Conservation (phyloP, 768 basidiomycete species). For the Pleurotus pulmonarius region DNA sequence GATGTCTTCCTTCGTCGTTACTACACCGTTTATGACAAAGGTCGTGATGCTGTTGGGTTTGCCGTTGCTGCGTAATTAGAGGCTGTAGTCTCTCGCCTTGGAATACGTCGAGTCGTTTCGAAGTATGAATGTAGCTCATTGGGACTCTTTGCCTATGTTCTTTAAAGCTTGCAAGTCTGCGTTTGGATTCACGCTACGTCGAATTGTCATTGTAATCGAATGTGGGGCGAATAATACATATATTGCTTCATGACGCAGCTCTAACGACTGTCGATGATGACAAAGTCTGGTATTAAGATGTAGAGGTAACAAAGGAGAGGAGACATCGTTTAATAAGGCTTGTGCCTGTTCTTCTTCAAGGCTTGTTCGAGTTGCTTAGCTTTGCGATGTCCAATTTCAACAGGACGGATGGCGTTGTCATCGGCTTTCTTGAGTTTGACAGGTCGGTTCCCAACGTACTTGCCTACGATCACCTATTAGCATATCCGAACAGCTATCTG, state of each 20-base stretch:
- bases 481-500: no score
- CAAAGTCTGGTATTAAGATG: no score
- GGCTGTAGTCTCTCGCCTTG: background rate
- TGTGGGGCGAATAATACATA: no score
- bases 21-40: conserved; percentile 87
- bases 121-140: no score
- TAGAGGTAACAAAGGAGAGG: no score
- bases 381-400: conserved; percentile 91
- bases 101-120: no score
- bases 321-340: conserved; percentile 59
- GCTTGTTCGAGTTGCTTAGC: conserved; percentile 88
- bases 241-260: no score
- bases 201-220: no score
- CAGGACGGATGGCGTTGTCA: conserved; percentile 78
- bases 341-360: conserved; percentile 85
- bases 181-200: no score
- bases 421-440: conserved; percentile 95
- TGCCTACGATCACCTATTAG: conserved; percentile 42
- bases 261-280: no score
- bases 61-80: conserved; percentile 39
- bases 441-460: conserved; percentile 98
- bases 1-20: conserved; percentile 92
- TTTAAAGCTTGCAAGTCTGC: no score
- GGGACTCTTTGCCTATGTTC: no score
- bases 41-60: conserved; percentile 78